phyloP scores from a whole-genome alignment of 1,284 basidiomycete species.

The Boletus smithii region DNA sequence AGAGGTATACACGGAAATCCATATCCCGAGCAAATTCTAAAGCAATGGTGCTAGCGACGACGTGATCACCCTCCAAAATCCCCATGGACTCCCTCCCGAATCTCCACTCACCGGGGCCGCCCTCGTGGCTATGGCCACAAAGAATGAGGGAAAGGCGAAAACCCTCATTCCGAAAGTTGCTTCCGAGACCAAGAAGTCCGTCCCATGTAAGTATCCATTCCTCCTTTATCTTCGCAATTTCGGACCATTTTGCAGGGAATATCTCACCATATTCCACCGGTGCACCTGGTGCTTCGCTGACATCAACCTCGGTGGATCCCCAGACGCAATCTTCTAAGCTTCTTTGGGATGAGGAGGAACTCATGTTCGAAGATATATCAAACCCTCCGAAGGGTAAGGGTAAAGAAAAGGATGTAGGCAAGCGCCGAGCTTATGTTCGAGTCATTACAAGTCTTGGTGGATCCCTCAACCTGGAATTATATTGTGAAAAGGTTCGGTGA shows the following conservation, averaged over 20 bases:
- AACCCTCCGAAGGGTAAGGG: constrained; percentile 75
- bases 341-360: constrained; percentile 89
- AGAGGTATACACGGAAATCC: constrained; percentile 50
- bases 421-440: constrained; percentile 86
- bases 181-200: constrained; percentile 48
- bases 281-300: constrained; percentile 88
- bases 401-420: constrained; percentile 89
- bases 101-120: constrained; percentile 44
- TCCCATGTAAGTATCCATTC: constrained; percentile 55
- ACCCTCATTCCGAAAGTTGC: constrained; percentile 36
- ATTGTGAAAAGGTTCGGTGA: constrained; percentile 72
- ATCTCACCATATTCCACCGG: constrained; percentile 89
- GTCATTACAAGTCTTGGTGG: constrained; percentile 88
- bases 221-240: constrained; percentile 4
- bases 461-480: constrained; percentile 87
- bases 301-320: constrained; percentile 87
- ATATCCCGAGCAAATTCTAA: constrained; percentile 1
- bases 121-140: constrained; percentile 27
- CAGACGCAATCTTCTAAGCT: constrained; percentile 75
- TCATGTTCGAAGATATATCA: constrained; percentile 89
- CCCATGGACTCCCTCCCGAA: constrained; percentile 64
- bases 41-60: constrained; percentile 57
- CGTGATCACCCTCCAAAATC: constrained; percentile 89
- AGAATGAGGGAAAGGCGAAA: constrained; percentile 35
- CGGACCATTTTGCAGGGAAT: constrained; percentile 60